Evolutionary conservation across 768 basidiomycete species (phyloP).

Genomic region (Boletus vermiculosoides): DNA sequence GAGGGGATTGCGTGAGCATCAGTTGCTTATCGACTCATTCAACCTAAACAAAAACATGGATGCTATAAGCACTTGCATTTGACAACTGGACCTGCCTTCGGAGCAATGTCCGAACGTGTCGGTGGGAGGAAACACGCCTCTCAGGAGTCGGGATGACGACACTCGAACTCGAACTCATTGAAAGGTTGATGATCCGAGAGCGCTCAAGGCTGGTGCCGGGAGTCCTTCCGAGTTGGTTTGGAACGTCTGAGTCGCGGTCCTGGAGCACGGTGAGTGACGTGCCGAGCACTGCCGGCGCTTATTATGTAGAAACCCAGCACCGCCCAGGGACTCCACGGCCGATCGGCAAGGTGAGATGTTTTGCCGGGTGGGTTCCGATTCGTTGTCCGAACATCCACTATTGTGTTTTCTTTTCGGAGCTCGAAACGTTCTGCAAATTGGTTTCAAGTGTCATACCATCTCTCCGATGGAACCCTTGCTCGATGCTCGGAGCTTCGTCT

Average conservation of each 20-base stretch:
- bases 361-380: neutral
- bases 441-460: too few relatives aligned
- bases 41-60: neutral
- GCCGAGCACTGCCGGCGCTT: neutral
- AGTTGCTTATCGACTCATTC: neutral
- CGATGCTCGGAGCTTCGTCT: neutral
- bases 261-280: too few relatives aligned
- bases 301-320: neutral
- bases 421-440: neutral
- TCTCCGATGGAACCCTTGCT: too few relatives aligned
- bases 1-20: neutral
- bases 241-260: too few relatives aligned
- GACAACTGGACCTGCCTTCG: neutral
- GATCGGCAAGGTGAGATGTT: neutral
- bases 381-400: neutral
- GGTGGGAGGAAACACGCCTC: neutral
- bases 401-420: neutral
- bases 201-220: too few relatives aligned
- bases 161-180: too few relatives aligned
- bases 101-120: neutral
- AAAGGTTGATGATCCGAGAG: neutral
- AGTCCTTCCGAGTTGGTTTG: neutral
- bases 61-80: neutral
- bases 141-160: neutral
- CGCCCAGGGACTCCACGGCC: neutral